phyloP scores from a whole-genome alignment of 257 asterid species.

The Fraxinus excelsior region DNA sequence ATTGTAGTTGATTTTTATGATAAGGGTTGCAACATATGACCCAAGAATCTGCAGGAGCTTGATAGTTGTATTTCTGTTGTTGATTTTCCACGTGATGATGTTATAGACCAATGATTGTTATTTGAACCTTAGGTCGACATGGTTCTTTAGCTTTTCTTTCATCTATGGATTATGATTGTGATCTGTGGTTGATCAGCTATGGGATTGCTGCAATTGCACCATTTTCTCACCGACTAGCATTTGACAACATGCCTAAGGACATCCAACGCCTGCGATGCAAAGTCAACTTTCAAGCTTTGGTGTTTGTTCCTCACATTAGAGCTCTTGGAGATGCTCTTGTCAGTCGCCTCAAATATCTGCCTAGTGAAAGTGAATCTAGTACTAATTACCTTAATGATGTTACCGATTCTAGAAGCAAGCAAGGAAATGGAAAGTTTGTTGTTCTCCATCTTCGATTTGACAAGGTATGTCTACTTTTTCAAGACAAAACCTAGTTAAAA shows the following conservation, averaged over 20 bases:
- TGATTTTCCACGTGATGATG: not conserved
- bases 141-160: constrained; percentile 7
- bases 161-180: constrained; percentile 4
- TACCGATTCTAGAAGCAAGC: constrained; percentile 35
- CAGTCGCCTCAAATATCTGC: constrained; percentile 65
- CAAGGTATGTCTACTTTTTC: constrained; percentile 49
- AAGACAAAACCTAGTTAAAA: no score
- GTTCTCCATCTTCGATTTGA: constrained; percentile 97
- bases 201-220: constrained; percentile 97
- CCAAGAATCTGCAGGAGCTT: not conserved
- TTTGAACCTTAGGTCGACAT: not conserved
- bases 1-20: not conserved
- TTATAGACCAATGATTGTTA: not conserved
- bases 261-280: constrained; percentile 92
- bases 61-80: not conserved
- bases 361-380: constrained; percentile 36
- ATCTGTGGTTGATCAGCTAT: constrained; percentile 49
- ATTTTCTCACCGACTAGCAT: constrained; percentile 92
- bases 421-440: constrained; percentile 70
- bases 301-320: constrained; percentile 82
- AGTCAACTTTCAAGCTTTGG: constrained; percentile 90
- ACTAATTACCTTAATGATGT: constrained; percentile 47
- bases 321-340: constrained; percentile 89
- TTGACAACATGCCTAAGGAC: constrained; percentile 84
- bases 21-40: not conserved